Base-by-base conservation (phyloP, 306 rosid species). In the Quercus bicolor region DNA sequence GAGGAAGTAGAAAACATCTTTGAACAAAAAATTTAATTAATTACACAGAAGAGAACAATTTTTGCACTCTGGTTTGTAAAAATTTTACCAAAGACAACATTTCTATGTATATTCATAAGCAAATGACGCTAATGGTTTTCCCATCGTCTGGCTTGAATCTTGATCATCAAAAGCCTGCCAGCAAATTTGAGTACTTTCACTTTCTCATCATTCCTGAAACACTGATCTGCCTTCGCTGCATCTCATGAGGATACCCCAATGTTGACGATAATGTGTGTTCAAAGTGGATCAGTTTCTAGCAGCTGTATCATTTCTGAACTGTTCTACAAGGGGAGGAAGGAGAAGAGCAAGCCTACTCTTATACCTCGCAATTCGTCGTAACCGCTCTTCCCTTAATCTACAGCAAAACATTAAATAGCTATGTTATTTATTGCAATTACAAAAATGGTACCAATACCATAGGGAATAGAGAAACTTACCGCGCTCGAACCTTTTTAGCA, bases 401-500 rank as follows among this genome's bases (percentile, higher is more conserved):
- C 66, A 76, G 18, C 33, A 75, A 53, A 83, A 74, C 55, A 68
- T 59, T 11, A 65, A 56, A 72, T 28, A 65, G 51, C 6, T 1
- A 54, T 21, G 65, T 68, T 80, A 75, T 64, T 23, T 73, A 26
- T 69, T 20, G 19, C 15, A 69, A 28, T 48, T 53, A 77, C 31
- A 70, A 64, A 79, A 69, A 84, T 70, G 37, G 45, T 3, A 31
- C 51, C 26, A 33, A 56, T 0, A 43, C 51, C 51, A 2, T 5
- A 54, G 34, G 56, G 10, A 18, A 34, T 31, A 33, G 15, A 66
- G 73, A 84, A 56, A 68, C 88, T 78, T 84, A 92, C 99, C 85
- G 86, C 51, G 92, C 87, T 85, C 98, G 89, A 83, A 95, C 93
- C 79, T 53, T 86, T 84, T 90, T 95, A n/a, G 99, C 99, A 55